phyloP scores from a whole-genome alignment of 176 grass and related monocot genomes.

The Juncus effusus region DNA sequence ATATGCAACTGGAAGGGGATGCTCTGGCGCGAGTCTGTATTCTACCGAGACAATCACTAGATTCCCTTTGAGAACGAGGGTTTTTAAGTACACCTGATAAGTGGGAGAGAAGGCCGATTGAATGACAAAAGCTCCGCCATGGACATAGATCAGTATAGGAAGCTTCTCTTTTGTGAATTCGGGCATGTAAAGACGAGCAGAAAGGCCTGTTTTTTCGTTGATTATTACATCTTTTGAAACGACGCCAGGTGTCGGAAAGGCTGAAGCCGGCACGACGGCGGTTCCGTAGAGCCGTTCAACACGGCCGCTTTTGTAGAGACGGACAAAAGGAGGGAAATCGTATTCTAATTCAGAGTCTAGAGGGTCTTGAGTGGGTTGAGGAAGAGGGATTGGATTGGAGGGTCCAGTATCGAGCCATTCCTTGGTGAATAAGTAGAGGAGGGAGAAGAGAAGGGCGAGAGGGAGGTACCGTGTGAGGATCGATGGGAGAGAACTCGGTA shows the following conservation, averaged over 20 bases:
- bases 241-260: constrained; percentile 33
- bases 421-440: constrained; percentile 10
- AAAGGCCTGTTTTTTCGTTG: constrained; percentile 34
- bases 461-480: constrained; percentile 17
- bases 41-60: constrained; percentile 50
- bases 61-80: constrained; percentile 28
- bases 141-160: constrained; percentile 57
- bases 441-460: constrained; percentile 6
- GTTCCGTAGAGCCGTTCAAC: constrained; percentile 44
- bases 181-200: constrained; percentile 49
- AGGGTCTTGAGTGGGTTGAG: not conserved
- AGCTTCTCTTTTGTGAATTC: constrained; percentile 26
- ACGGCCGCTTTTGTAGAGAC: constrained; percentile 52
- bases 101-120: constrained; percentile 33
- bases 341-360: constrained; percentile 27
- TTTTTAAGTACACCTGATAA: constrained; percentile 54
- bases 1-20: constrained; percentile 55
- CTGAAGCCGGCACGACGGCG: constrained; percentile 22
- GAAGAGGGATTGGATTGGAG: not conserved
- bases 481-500: constrained; percentile 10
- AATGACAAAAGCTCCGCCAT: constrained; percentile 62
- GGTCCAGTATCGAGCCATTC: constrained; percentile 12
- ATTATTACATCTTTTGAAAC: constrained; percentile 55
- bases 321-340: constrained; percentile 51
- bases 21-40: constrained; percentile 56